phyloP scores from a whole-genome alignment of 495 filamentous ascomycete genomes.

The Daldinia concentrica region DNA sequence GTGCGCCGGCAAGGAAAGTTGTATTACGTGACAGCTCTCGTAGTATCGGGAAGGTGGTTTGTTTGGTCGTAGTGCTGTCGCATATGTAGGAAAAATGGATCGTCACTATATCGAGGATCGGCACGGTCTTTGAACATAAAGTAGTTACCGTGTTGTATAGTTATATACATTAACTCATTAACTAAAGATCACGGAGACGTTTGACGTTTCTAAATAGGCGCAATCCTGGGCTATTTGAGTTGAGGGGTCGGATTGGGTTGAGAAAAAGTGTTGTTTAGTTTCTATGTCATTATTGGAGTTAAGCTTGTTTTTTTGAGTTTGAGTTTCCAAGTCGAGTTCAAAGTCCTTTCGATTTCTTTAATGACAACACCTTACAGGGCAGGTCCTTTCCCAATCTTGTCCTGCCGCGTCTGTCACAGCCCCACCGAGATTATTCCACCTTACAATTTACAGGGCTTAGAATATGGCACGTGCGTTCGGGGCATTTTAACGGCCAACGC shows the following conservation, averaged over 20 bases:
- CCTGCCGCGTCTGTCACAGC: constrained; percentile 26
- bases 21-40: constrained; percentile 24
- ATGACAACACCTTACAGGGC: constrained; percentile 25
- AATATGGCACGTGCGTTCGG: constrained; percentile 34
- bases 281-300: constrained; percentile 35
- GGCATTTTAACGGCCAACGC: constrained; percentile 17
- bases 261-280: constrained; percentile 1
- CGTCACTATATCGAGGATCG: constrained; percentile 34
- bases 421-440: constrained; percentile 28
- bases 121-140: constrained; percentile 20
- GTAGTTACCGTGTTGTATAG: constrained; percentile 25
- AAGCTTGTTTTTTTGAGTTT: constrained; percentile 13
- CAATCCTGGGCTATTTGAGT: constrained; percentile 23
- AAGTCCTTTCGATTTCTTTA: constrained; percentile 3
- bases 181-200: constrained; percentile 26
- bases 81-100: constrained; percentile 40
- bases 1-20: constrained; percentile 23
- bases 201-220: constrained; percentile 23
- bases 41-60: constrained; percentile 15
- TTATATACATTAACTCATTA: constrained; percentile 27
- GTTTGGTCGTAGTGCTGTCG: constrained; percentile 26
- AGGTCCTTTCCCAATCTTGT: constrained; percentile 22
- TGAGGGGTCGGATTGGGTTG: constrained; percentile 12
- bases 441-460: constrained; percentile 16
- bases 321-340: constrained; percentile 7